phyloP scores from a whole-genome alignment of 768 basidiomycete species.

The Naganishia antarctica region DNA sequence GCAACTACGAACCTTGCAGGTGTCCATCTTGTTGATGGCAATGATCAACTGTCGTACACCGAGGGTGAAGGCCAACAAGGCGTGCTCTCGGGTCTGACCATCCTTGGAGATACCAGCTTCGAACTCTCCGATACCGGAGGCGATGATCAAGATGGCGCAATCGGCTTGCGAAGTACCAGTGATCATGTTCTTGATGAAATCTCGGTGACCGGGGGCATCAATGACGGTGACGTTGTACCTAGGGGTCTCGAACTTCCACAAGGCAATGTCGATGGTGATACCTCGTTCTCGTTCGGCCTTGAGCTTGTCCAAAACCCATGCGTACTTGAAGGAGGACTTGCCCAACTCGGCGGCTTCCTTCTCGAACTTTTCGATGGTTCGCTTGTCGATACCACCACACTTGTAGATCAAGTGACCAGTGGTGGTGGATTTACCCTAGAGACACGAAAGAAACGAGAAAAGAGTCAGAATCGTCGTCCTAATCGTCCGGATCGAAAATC shows the following conservation, averaged over 20 bases:
- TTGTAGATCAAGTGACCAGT: conserved; percentile 99
- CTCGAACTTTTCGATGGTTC: conserved; percentile 77
- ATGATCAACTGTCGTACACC: conserved; percentile 99
- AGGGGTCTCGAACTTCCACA: conserved; percentile 99
- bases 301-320: conserved; percentile 98
- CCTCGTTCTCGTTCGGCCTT: conserved; percentile 99
- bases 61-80: conserved; percentile 97
- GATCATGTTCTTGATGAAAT: conserved; percentile 99
- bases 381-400: conserved; percentile 99
- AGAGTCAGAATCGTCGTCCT: too few relatives aligned
- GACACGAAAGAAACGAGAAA: too few relatives aligned
- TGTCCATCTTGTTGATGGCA: conserved; percentile 96
- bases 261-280: conserved; percentile 99
- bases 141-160: conserved; percentile 99
- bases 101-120: conserved; percentile 99
- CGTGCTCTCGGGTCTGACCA: conserved; percentile 99
- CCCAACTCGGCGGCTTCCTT: conserved; percentile 99
- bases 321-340: conserved; percentile 98
- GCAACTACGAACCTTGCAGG: conserved; percentile 73
- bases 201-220: conserved; percentile 93
- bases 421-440: conserved; percentile 99
- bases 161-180: conserved; percentile 99
- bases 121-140: conserved; percentile 98
- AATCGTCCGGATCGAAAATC: conserved; percentile 54
- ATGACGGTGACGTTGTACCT: conserved; percentile 87